These are phyloP conservation scores for Polyplosphaeria fusca DNA, from an alignment of 495 filamentous ascomycete genomes.

Conservation along the genomic window DNA sequence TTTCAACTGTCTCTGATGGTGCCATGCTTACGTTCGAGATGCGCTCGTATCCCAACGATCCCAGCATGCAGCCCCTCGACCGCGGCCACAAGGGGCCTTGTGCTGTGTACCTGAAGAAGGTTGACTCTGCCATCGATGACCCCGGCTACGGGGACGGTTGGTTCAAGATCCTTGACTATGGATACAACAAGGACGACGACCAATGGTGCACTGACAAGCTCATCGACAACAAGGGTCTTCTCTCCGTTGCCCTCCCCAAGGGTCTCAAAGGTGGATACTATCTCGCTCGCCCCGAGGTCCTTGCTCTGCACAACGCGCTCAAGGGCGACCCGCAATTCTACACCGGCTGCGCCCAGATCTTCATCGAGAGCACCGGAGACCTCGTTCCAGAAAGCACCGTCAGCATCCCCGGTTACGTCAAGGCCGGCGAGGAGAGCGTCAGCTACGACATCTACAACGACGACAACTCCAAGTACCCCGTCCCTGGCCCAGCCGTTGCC, in stretches of 20 bases:
- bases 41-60: slow-evolving; percentile 57
- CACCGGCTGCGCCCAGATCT: slow-evolving; percentile 68
- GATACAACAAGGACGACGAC: slow-evolving; percentile 51
- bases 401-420: slow-evolving; percentile 63
- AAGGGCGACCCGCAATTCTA: slow-evolving; percentile 63
- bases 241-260: slow-evolving; percentile 57
- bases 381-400: slow-evolving; percentile 48
- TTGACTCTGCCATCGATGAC: slow-evolving; percentile 38
- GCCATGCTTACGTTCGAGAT: slow-evolving; percentile 61
- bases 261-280: slow-evolving; percentile 64
- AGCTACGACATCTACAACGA: slow-evolving; percentile 59
- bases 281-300: slow-evolving; percentile 62
- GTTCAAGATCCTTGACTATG: slow-evolving; percentile 76
- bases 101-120: slow-evolving; percentile 67
- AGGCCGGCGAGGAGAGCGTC: slow-evolving; percentile 50
- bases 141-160: slow-evolving; percentile 58
- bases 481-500: slow-evolving; percentile 54
- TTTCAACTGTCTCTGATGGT: slow-evolving; percentile 54
- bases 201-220: slow-evolving; percentile 69
- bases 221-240: slow-evolving; percentile 60
- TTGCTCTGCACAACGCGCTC: slow-evolving; percentile 64
- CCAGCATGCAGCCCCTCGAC: slow-evolving; percentile 56
- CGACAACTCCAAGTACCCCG: slow-evolving; percentile 50
- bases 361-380: slow-evolving; percentile 50
- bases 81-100: slow-evolving; percentile 65